Evolutionary conservation across 2,329 filamentous ascomycete species (phyloP).

Genomic region (Fulvia fulva): DNA sequence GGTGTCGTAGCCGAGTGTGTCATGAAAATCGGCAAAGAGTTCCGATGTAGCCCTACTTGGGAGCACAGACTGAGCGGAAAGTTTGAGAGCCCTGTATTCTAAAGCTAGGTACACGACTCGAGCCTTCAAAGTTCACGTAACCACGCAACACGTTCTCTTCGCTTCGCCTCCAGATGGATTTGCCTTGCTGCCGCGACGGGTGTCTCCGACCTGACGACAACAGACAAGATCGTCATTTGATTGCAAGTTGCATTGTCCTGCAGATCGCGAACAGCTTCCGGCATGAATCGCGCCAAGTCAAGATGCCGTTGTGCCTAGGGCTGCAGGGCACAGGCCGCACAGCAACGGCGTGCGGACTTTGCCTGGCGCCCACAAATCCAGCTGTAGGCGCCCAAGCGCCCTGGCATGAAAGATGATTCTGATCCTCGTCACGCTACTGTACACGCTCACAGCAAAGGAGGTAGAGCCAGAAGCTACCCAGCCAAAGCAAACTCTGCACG

Average conservation of each 20-base stretch:
- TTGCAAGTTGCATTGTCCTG: neutral
- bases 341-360: neutral
- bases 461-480: too few relatives aligned
- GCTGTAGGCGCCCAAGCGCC: neutral
- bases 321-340: neutral
- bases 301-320: neutral
- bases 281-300: neutral
- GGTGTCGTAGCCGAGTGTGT: neutral
- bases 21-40: neutral
- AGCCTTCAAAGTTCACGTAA: neutral
- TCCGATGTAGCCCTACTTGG: neutral
- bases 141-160: neutral
- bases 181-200: too few relatives aligned
- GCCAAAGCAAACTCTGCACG: neutral
- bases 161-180: too few relatives aligned
- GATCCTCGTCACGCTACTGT: neutral
- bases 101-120: neutral
- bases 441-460: too few relatives aligned
- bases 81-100: neutral
- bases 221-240: too few relatives aligned
- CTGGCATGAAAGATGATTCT: neutral
- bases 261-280: neutral
- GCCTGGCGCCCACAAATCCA: neutral
- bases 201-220: too few relatives aligned
- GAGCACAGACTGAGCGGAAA: neutral